Evolutionary conservation across 108 stramenopile genomes (phyloP).

Genomic region (Conticribra guillardii): DNA sequence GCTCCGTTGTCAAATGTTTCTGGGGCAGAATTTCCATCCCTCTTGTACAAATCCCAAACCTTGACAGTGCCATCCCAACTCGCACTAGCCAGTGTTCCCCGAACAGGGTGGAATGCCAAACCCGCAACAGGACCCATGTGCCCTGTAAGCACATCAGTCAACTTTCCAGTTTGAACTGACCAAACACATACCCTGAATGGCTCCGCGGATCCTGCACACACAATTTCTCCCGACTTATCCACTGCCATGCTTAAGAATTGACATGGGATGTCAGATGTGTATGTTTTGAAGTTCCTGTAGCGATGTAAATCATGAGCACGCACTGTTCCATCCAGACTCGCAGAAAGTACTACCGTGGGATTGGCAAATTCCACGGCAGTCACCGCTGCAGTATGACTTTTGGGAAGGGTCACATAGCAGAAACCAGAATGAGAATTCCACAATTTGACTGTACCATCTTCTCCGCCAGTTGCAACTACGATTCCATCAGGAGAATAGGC

Average conservation of each 20-base stretch:
- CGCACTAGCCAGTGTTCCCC: conserved; percentile 87
- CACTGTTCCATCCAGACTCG: conserved; percentile 97
- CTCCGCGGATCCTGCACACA: conserved; percentile 90
- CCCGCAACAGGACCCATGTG: conserved; percentile 92
- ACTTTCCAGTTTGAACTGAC: conserved; percentile 92
- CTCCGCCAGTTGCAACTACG: conserved; percentile 95
- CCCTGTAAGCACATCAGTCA: conserved; percentile 96
- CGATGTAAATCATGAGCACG: conserved; percentile 96
- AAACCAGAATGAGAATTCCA: conserved; percentile 97
- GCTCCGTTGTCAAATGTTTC: conserved; percentile 93
- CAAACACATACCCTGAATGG: conserved; percentile 94
- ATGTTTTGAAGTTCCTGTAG: conserved; percentile 96
- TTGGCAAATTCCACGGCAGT: conserved; percentile 92
- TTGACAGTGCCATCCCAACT: conserved; percentile 99
- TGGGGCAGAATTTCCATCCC: conserved; percentile 59
- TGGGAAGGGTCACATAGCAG: conserved; percentile 95
- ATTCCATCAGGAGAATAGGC: conserved; percentile 96
- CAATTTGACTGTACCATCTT: conserved; percentile 97
- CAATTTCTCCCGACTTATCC: conserved; percentile 95
- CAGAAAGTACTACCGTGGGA: conserved; percentile 88
- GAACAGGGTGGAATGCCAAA: conserved; percentile 79
- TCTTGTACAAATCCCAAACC: conserved; percentile 97
- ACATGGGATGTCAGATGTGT: conserved; percentile 86
- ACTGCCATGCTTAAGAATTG: conserved; percentile 96
- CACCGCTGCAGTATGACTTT: conserved; percentile 94